Evolutionary conservation across 2,329 filamentous ascomycete species (phyloP), one percentile per base, ranked within the genome.

Genomic region (Fusarium sp.): DNA sequence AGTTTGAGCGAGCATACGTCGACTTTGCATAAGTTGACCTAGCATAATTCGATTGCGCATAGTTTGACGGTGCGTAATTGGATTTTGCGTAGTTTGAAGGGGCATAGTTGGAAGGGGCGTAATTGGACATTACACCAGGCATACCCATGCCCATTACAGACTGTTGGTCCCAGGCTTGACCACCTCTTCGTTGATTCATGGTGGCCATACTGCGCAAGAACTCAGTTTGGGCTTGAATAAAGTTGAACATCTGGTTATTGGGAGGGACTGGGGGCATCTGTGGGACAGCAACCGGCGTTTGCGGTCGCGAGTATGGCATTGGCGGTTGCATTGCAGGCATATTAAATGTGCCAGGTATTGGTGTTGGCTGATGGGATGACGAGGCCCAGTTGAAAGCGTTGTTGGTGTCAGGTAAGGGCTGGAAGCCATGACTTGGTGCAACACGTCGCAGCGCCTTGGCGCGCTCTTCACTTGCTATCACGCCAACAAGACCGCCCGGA

Each of bases 391-490:
- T 64, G 43, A 69, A 68, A 25, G 59, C 51, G 9, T 54, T 56
- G 12, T 68, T 65, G 4, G 65, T 60, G 19, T 64, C 50, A 8
- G 49, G 42, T 5, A 69, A 43, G 10, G 65, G 65, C 12, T 69
- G 65, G 34, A 69, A 69, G 13, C 59, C 50, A n/a, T 63, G 50
- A 13, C 63, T 67, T 4, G 65, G 65, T 12, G n/a, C n/a, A 6
- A 43, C 43, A 19, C 65, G 65, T 13, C 65, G 65, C 25, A 31
- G 42, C 3, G 55, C 65, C 14, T 69, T 69, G 9, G 65, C 63
- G 25, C 59, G 59, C 48, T 69, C 65, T 21, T 69, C 59, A 4
- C 28, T 65, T 13, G 65, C 65, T 65, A 69, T 69, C 13, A 68
- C 34, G 12, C 65, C 65, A 9, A 69, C 46, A 37, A 69, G 51